Evolutionary conservation across 1,284 basidiomycete species (phyloP), one percentile per base, ranked within the genome.

Genomic region (Trametes hirsuta): DNA sequence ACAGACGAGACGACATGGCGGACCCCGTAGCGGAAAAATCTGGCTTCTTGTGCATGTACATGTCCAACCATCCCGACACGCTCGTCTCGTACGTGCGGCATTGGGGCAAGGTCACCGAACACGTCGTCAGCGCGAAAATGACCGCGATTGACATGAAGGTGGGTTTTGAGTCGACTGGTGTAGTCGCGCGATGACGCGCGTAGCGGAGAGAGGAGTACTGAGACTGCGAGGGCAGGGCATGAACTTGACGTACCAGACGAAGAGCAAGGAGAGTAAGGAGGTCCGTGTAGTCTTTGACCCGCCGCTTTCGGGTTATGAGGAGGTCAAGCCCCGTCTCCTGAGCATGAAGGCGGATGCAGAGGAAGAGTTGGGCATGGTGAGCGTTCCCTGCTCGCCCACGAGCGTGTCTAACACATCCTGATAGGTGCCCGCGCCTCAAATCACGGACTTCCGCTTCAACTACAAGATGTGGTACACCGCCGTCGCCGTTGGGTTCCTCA

Each of bases 21-120:
- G 87, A 93, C 70, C 82, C 88, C 9, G 88, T 93, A 2, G 87
- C 87, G 24, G 84, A 84, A 22, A 90, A 89, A 67, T 91, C 90
- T 30, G 78, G 77, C 1, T 93, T 92, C 69, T 79, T 93, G 41
- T 84, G 84, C 73, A 89, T 86, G 84, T 93, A 93, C 77, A 93
- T 93, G 91, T 87, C 83, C 37, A 85, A 78, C 61, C 90, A 93
- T 69, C 88, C 88, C 1, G 90, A 93, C 70, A 92, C 90, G 0
- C 78, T 93, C 62, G 88, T 92, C 39, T 88, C 87, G 8, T 92
- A 90, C 66, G 88, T 87, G 42, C 88, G 86, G 65, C 84, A 88
- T 79, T 90, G 81, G 71, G 91, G 88, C 10, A 85, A 88, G 64
- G 79, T 91, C 12, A 68, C 77, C 35, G 81, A 83, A 39, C 74